Evolutionary conservation across 179 eudicot genomes (phyloP), one percentile per base, ranked within the genome.

Genomic region (Carnegiea gigantea): DNA sequence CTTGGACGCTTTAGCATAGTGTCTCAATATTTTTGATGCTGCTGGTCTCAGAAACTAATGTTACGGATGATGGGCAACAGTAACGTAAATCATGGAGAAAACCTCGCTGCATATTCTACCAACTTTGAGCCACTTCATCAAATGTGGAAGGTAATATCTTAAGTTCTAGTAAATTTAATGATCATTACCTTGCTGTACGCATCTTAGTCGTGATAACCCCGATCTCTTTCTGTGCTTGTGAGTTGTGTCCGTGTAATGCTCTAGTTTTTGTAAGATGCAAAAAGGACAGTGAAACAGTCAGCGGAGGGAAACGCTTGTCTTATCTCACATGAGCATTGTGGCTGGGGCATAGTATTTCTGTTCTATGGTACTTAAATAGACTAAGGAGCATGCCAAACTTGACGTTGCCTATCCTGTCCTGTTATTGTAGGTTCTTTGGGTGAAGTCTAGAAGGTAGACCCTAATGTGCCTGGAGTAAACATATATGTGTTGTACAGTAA

Each of bases 141-240:
- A 84, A 53, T 87, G 46, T 93, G 92, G 92, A 90, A 93, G 93
- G 98, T 93, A 82, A 67, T 73, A 54, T 81, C 57, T 75, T 54
- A 13, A 73, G 14, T 38, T 33, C 14, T 28, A 26, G 51, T 30
- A 4, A 38, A 21, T 6, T 73, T 44, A 11, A 23, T 26, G 77
- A 38, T 51, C 21, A 33, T 12, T 40, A 44, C 59, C 54, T 14
- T 43, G 71, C 38, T 60, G 26, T 28, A 59, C 40, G 48, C 73
- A 4, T 9, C 23, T n/a, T 17, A 33, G 53, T 77, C 24, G 38
- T 36, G 24, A 54, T 51, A 62, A 62, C 7, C 62, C 33, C 21
- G 68, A 59, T 59, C 24, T 70, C 75, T 18, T 23, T 40, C 23
- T 57, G 68, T 28, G 49, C 53, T 60, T 33, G 36, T 33, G 36